phyloP scores from a whole-genome alignment of 306 rosid genomes.

The Corylus avellana region DNA sequence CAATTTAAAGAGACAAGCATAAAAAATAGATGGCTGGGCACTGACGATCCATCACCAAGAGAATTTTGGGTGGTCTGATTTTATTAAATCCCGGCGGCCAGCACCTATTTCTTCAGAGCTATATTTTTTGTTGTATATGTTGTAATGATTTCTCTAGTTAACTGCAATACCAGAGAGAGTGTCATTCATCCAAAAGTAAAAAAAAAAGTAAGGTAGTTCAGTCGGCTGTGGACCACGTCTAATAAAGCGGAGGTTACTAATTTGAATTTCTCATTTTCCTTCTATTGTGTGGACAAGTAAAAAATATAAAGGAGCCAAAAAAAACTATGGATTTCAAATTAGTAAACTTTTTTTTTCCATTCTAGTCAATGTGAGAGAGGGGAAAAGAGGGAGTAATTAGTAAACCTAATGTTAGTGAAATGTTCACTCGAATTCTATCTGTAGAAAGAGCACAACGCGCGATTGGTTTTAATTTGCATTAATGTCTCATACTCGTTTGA shows the following conservation, averaged over 20 bases:
- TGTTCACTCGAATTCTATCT: no score
- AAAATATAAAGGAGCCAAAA: background rate
- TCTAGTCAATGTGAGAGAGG: no score
- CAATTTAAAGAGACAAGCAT: conserved; percentile 16
- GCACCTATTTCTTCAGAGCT: background rate
- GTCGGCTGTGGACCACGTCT: no score
- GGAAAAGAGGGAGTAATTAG: no score
- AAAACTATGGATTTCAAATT: background rate
- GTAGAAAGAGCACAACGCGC: no score
- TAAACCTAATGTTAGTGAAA: no score
- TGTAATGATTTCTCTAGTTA: background rate
- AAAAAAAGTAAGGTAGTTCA: no score
- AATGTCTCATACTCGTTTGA: background rate
- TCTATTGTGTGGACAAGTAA: no score
- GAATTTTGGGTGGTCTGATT: background rate
- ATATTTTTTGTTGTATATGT: background rate
- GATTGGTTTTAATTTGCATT: background rate
- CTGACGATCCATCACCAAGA: background rate
- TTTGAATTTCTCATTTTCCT: no score
- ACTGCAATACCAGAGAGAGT: background rate
- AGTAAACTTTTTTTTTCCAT: no score
- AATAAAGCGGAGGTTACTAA: no score
- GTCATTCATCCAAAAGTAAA: background rate
- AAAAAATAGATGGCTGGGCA: conserved; percentile 22
- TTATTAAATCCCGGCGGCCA: background rate